These are phyloP conservation scores for Aspergillus pseudoterreus DNA, from an alignment of 2,329 filamentous ascomycete species.

Conservation along the genomic window DNA sequence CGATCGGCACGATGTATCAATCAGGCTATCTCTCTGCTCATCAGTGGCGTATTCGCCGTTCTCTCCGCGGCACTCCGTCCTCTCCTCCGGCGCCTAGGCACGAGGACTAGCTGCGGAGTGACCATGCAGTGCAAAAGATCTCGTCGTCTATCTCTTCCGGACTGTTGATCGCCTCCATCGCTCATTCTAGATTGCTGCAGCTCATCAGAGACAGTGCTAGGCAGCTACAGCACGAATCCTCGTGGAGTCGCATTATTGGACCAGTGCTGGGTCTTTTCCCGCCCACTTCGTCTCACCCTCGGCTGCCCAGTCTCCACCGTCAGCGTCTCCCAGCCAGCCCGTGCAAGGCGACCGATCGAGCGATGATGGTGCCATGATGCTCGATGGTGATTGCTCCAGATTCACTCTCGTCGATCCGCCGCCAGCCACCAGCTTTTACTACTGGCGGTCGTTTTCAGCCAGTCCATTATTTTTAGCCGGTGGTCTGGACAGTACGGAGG, in stretches of 20 bases:
- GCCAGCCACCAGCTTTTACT: constrained; percentile 3
- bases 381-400: constrained; percentile 6
- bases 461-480: not conserved
- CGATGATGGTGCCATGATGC: not conserved
- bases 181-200: not conserved
- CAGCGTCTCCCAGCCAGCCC: too few species aligned
- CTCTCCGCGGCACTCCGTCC: too few species aligned
- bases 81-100: too few species aligned
- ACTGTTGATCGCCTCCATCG: too few species aligned
- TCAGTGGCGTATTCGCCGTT: too few species aligned
- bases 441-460: not conserved
- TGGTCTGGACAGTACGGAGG: too few species aligned
- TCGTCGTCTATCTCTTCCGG: too few species aligned
- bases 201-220: not conserved
- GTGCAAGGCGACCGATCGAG: too few species aligned
- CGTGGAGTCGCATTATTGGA: not conserved
- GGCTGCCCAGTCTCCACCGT: not conserved
- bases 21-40: too few species aligned
- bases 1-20: not conserved
- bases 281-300: not conserved
- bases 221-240: not conserved
- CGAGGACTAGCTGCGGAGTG: too few species aligned
- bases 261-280: not conserved
- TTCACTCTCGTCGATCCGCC: not conserved
- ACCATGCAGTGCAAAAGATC: too few species aligned